phyloP scores from a whole-genome alignment of 2,329 filamentous ascomycete genomes.

The Fusarium floridanum region DNA sequence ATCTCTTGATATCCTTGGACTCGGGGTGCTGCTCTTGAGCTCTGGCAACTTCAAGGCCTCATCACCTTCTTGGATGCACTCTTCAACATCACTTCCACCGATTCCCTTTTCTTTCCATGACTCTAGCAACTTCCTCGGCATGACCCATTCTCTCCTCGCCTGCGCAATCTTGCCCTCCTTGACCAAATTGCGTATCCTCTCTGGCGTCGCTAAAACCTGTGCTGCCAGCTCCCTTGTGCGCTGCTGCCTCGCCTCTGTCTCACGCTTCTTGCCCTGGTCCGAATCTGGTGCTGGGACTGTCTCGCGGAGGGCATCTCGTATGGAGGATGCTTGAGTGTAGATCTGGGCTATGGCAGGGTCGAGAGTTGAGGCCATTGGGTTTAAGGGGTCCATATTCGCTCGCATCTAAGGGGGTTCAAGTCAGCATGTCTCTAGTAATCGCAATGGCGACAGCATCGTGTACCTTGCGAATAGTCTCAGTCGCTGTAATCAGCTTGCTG shows the following conservation, averaged over 20 bases:
- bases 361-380: slow-evolving; percentile 79
- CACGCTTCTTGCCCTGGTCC: slow-evolving; percentile 51
- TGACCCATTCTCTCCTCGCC: slow-evolving; percentile 69
- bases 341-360: slow-evolving; percentile 82
- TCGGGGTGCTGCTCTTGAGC: slow-evolving; percentile 30
- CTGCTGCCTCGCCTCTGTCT: slow-evolving; percentile 51
- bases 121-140: slow-evolving; percentile 64
- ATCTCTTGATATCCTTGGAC: slow-evolving; percentile 39
- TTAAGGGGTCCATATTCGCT: slow-evolving; percentile 82
- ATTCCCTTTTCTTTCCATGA: slow-evolving; percentile 67
- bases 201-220: slow-evolving; percentile 73
- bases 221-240: slow-evolving; percentile 68
- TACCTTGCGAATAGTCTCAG: slow-evolving; percentile 90
- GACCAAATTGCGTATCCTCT: slow-evolving; percentile 69
- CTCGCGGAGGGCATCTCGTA: slow-evolving; percentile 64
- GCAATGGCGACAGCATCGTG: not conserved
- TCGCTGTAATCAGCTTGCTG: slow-evolving; percentile 94
- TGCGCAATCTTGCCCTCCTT: slow-evolving; percentile 71
- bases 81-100: slow-evolving; percentile 67
- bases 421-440: not conserved
- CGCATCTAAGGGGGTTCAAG: slow-evolving; percentile 69
- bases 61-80: slow-evolving; percentile 67
- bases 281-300: slow-evolving; percentile 62
- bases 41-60: slow-evolving; percentile 55
- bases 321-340: slow-evolving; percentile 70